phyloP scores from a whole-genome alignment of 805 yeast species.

The Cyberlindnera petersonii region DNA sequence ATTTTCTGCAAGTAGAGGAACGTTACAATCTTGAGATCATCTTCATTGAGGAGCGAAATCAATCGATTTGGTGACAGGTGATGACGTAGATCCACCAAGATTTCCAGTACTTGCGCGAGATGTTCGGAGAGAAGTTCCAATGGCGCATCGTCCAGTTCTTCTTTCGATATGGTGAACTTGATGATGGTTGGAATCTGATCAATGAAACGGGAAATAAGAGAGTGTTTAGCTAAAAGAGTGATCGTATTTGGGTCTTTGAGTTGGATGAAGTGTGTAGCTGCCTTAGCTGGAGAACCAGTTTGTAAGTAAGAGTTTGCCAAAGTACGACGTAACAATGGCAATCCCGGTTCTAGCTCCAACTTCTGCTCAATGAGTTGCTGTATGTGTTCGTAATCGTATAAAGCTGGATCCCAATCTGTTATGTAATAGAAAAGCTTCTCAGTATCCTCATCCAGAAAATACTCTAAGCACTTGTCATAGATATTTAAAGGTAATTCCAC shows the following conservation, averaged over 20 bases:
- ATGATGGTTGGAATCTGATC: conserved; percentile 50
- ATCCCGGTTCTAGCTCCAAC: conserved; percentile 33
- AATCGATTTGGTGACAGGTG: conserved; percentile 57
- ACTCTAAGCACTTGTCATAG: conserved; percentile 44
- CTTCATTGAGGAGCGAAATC: conserved; percentile 40
- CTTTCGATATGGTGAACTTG: conserved; percentile 35
- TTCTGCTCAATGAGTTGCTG: conserved; percentile 39
- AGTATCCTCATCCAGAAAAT: conserved; percentile 15
- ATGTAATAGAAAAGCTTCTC: conserved; percentile 41
- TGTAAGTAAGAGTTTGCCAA: conserved; percentile 53
- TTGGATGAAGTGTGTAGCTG: conserved; percentile 59
- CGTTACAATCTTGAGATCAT: conserved; percentile 44
- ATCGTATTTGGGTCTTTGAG: conserved; percentile 53
- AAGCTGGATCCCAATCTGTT: conserved; percentile 51
- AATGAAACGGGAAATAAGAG: conserved; percentile 51
- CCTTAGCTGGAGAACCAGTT: conserved; percentile 53
- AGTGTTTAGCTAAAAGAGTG: conserved; percentile 56
- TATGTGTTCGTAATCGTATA: conserved; percentile 46
- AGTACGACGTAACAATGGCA: conserved; percentile 36
- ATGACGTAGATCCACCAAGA: conserved; percentile 61
- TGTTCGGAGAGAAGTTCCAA: conserved; percentile 23
- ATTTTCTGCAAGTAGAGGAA: conserved; percentile 64
- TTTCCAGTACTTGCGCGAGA: conserved; percentile 42
- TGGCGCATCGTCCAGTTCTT: conserved; percentile 39
- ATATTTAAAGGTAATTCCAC: conserved; percentile 30